Base-by-base conservation (phyloP, 2,329 filamentous ascomycete species). In the Thielaviopsis musarum region DNA sequence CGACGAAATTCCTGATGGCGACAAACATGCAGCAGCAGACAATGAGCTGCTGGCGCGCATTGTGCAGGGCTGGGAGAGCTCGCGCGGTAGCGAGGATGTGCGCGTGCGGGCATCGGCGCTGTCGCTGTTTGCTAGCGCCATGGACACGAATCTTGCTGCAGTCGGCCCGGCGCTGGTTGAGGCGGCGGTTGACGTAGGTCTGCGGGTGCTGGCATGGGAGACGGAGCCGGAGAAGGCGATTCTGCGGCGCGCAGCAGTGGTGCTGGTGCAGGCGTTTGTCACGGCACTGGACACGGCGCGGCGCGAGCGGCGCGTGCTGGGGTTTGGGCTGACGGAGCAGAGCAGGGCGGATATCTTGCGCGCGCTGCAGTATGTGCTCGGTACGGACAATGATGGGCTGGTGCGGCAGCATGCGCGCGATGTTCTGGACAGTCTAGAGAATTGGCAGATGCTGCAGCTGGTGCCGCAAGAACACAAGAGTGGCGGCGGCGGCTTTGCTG, bases 101-200 rank as follows among this genome's bases (percentile, higher is more conserved):
- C 77, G 86, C 3, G 78, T 90, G 64, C 80, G 86, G 0, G 73
- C 84, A 15, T 88, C 85, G 22, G 82, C 85, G 3, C 68, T 90
- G 6, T 85, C 83, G 4, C 77, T 89, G 54, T 73, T 89, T 52
- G 78, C 79, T 0, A 71, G 71, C 1, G 75, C 75, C 0, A 69
- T 88, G 26, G 83, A 88, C 67, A 78, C 75, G 1, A 83, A 82
- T 63, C 71, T 84, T 3, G 70, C 71, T 1, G 81, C 80, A 0
- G 69, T 84, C 26, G 78, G 79, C 1, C 67, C 80, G 0, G 67
- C 71, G 6, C 65, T 82, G 17, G 74, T 80, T 13, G 77, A 78
- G 10, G 74, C 74, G 1, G 77, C 77, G 1, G 73, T 88, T 12
- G 84, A 88, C 63, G 72, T 87, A 26, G 79, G 78, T 58, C 70